Conservation (phyloP, 768 basidiomycete species). For the Tricholoma sp. region DNA sequence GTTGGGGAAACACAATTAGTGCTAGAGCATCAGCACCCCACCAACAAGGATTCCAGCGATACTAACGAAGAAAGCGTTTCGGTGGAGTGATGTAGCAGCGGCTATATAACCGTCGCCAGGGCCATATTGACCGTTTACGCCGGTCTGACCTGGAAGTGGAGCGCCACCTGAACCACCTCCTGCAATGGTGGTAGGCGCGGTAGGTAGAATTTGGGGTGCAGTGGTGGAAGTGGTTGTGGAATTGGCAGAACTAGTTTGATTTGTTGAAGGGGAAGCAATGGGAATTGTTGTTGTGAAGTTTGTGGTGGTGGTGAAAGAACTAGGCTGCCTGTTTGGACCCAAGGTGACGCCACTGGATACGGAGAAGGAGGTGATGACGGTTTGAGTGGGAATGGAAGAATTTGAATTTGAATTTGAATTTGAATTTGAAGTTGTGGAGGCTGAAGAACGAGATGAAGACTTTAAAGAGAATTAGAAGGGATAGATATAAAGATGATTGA, state of each 20-base stretch:
- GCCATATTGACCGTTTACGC: constrained; percentile 51
- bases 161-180: constrained; percentile 53
- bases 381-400: constrained; percentile 21
- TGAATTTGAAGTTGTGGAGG: constrained; percentile 9
- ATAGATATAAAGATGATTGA: neutral
- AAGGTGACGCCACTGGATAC: constrained; percentile 32
- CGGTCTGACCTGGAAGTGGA: constrained; percentile 52
- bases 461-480: neutral
- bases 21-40: constrained; percentile 33
- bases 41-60: constrained; percentile 44
- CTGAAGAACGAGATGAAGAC: constrained; percentile 1
- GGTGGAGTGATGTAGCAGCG: constrained; percentile 42
- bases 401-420: constrained; percentile 10
- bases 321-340: constrained; percentile 35
- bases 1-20: too few species aligned
- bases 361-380: constrained; percentile 36
- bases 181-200: constrained; percentile 49
- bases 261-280: constrained; percentile 14
- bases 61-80: constrained; percentile 39
- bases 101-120: constrained; percentile 65
- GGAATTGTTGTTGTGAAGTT: constrained; percentile 15
- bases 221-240: constrained; percentile 29
- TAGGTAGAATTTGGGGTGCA: constrained; percentile 42
- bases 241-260: constrained; percentile 15
- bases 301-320: constrained; percentile 46